A percentile compares a stretch with the other conserved stretches of the same genome.
These are phyloP conservation scores for Spongospora subterranea DNA, from an alignment of 208 protist genomes.

Conservation along the genomic window DNA sequence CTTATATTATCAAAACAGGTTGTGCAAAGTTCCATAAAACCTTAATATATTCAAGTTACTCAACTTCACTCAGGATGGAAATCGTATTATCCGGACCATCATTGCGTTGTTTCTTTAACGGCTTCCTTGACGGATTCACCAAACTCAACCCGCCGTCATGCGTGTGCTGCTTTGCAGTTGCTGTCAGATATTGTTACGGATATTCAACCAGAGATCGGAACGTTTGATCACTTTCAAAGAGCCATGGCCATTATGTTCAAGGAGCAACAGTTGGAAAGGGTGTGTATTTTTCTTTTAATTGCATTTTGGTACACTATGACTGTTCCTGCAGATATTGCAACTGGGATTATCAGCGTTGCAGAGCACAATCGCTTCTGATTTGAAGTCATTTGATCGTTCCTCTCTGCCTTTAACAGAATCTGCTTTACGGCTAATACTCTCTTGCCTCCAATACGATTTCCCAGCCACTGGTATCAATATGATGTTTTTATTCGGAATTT, in stretches of 20 bases:
- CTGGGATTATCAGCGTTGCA: slow-evolving; percentile 37
- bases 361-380: not conserved
- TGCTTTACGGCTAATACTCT: not conserved
- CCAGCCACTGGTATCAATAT: not conserved
- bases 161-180: slow-evolving; percentile 34
- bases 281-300: not conserved
- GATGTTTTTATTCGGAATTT: not conserved
- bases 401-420: not conserved
- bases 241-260: slow-evolving; percentile 52
- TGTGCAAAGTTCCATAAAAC: not conserved
- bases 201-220: slow-evolving; percentile 33
- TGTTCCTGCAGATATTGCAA: not conserved
- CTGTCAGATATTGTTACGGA: slow-evolving; percentile 22
- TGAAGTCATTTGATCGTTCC: slow-evolving; percentile 18
- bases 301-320: not conserved
- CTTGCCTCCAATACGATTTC: slow-evolving; percentile 49
- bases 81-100: not conserved
- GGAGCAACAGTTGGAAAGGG: slow-evolving; percentile 29
- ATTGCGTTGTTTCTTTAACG: not conserved
- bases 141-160: not conserved
- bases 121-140: slow-evolving; percentile 27
- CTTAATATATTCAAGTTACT: not conserved
- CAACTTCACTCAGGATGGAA: not conserved
- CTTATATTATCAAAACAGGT: slow-evolving; percentile 6
- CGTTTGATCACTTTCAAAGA: slow-evolving; percentile 43